These are phyloP conservation scores for Tetracentron sinense DNA, from an alignment of 164 flowering plant species.

Conservation along the genomic window DNA sequence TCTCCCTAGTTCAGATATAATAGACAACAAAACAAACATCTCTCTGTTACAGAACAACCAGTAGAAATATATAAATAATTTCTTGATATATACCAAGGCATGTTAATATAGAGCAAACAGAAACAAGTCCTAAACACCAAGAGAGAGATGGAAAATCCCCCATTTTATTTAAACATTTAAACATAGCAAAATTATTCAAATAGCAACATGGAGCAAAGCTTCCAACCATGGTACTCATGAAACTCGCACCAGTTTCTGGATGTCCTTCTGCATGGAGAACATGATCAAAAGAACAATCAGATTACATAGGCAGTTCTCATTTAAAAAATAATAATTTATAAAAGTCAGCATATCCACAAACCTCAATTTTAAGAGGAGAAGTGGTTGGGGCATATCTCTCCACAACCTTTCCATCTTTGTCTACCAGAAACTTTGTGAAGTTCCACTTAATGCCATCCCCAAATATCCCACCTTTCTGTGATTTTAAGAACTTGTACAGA, in stretches of 20 bases:
- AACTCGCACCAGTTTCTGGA: conserved; percentile 46
- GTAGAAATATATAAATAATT: no score
- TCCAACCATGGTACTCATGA: conserved; percentile 18
- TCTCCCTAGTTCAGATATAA: no score
- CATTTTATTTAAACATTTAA: no score
- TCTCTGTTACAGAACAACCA: no score
- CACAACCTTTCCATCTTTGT: conserved; percentile 80
- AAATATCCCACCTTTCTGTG: conserved; percentile 66
- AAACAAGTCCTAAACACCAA: no score
- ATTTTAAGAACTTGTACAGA: conserved; percentile 68
- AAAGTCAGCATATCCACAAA: conserved; percentile 12
- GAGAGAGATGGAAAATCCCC: no score
- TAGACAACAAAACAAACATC: no score
- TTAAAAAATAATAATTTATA: background rate
- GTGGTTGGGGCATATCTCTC: conserved; percentile 77
- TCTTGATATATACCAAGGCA: no score
- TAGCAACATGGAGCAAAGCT: background rate
- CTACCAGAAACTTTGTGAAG: conserved; percentile 85
- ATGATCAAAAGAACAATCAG: conserved; percentile 10
- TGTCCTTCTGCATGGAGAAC: conserved; percentile 54
- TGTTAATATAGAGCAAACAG: no score
- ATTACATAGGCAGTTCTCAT: background rate
- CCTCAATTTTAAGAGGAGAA: conserved; percentile 81
- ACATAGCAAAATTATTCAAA: background rate
- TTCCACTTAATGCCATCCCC: conserved; percentile 89